Conservation (phyloP, 2,329 filamentous ascomycete genomes). For the Coniochaeta sp. region DNA sequence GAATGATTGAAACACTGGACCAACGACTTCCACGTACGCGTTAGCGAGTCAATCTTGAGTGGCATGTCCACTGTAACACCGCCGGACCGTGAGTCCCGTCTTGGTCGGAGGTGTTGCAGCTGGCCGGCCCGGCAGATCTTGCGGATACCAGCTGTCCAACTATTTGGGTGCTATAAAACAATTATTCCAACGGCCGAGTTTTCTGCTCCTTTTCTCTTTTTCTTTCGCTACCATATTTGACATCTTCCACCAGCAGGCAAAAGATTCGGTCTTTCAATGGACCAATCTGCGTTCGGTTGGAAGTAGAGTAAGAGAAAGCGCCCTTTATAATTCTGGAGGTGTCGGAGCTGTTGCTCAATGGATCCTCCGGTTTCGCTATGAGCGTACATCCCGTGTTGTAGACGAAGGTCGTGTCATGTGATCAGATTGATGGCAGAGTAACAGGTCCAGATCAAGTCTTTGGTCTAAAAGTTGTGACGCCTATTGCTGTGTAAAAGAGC, state of each 20-base stretch:
- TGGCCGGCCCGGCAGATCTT: background rate
- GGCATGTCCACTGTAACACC: background rate
- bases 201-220: conserved; percentile 28
- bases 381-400: conserved; percentile 39
- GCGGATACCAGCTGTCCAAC: background rate
- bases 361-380: conserved; percentile 56
- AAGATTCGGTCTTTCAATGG: conserved; percentile 25
- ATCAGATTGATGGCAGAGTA: background rate
- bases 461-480: too few species aligned
- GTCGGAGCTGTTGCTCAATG: conserved; percentile 30
- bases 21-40: background rate
- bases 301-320: conserved; percentile 45
- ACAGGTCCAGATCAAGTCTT: too few species aligned
- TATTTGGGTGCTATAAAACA: background rate
- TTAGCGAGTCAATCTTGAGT: background rate
- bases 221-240: conserved; percentile 40
- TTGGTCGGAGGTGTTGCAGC: background rate
- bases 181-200: background rate
- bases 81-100: too few species aligned
- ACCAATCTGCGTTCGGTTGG: conserved; percentile 36
- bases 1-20: background rate
- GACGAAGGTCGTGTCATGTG: background rate
- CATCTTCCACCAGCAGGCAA: conserved; percentile 29
- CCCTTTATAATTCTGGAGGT: conserved; percentile 56
- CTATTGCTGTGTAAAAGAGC: too few species aligned